Conservation (phyloP, 495 filamentous ascomycete genomes). For the Clavariopsis aquatica region DNA sequence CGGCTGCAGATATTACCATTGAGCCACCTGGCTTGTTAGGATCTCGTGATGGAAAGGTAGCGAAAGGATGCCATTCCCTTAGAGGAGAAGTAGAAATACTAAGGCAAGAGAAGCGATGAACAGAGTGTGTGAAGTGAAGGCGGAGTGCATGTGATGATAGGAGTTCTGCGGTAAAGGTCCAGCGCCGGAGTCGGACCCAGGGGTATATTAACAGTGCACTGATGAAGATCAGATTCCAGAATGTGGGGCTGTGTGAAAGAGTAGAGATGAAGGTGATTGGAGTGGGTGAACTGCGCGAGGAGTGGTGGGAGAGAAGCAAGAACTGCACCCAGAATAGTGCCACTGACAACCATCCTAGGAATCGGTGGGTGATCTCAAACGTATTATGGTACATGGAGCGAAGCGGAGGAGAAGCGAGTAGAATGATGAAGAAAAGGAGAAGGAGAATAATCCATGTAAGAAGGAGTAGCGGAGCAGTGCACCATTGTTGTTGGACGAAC, state of each 20-base stretch:
- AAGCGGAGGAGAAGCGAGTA: conserved; percentile 51
- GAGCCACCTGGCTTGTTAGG: conserved; percentile 2
- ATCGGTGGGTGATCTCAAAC: conserved; percentile 60
- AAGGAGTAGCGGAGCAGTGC: conserved; percentile 8
- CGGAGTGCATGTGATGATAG: conserved; percentile 39
- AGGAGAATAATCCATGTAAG: conserved; percentile 13
- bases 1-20: conserved; percentile 34
- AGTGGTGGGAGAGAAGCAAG: neutral
- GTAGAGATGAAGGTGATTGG: neutral
- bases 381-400: conserved; percentile 55
- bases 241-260: conserved; percentile 16
- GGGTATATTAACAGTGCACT: conserved; percentile 26
- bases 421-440: conserved; percentile 49
- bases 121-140: conserved; percentile 29
- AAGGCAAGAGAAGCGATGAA: conserved; percentile 18
- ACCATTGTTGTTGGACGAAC: neutral
- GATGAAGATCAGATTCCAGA: conserved; percentile 36
- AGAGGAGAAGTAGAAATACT: conserved; percentile 31
- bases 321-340: conserved; percentile 45
- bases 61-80: conserved; percentile 38
- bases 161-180: conserved; percentile 20
- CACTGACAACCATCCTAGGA: conserved; percentile 56
- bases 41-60: conserved; percentile 30
- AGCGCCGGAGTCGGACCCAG: conserved; percentile 30
- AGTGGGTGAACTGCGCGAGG: neutral